Evolutionary conservation across 768 basidiomycete genomes (phyloP).

Genomic region (Kwoniella newhampshirensis): DNA sequence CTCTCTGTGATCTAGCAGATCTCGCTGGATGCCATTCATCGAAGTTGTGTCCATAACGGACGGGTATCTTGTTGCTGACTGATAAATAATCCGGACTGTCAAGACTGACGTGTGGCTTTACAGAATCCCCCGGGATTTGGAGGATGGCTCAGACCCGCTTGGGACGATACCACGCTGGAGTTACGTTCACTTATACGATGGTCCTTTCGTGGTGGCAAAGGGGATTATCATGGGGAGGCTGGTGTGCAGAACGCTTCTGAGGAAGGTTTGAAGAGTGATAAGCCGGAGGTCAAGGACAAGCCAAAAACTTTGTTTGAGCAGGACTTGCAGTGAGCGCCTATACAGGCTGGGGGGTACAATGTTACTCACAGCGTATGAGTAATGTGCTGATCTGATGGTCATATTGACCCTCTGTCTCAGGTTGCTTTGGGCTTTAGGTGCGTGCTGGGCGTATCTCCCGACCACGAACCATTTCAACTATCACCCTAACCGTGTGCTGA

Average conservation of each 20-base stretch:
- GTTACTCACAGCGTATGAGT: neutral
- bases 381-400: too few relatives aligned
- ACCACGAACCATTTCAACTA: neutral
- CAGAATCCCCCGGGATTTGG: slow-evolving; percentile 4
- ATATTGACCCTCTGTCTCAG: too few relatives aligned
- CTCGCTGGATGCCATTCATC: too few relatives aligned
- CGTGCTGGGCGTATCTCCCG: neutral
- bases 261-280: too few relatives aligned
- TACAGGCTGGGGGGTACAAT: neutral
- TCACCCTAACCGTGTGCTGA: neutral
- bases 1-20: too few relatives aligned
- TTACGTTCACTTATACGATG: slow-evolving; percentile 10
- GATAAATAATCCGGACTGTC: too few relatives aligned
- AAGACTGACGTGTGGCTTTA: too few relatives aligned
- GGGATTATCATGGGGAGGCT: too few relatives aligned
- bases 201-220: slow-evolving; percentile 1
- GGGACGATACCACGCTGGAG: slow-evolving; percentile 15
- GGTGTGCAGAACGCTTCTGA: too few relatives aligned
- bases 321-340: slow-evolving; percentile 19
- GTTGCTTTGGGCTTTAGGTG: slow-evolving; percentile 19
- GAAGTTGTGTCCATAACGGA: too few relatives aligned
- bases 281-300: neutral
- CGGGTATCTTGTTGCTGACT: too few relatives aligned
- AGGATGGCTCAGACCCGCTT: slow-evolving; percentile 15
- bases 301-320: slow-evolving; percentile 12